phyloP scores from a whole-genome alignment of 495 filamentous ascomycete species.

The Gamarada debralockiae region DNA sequence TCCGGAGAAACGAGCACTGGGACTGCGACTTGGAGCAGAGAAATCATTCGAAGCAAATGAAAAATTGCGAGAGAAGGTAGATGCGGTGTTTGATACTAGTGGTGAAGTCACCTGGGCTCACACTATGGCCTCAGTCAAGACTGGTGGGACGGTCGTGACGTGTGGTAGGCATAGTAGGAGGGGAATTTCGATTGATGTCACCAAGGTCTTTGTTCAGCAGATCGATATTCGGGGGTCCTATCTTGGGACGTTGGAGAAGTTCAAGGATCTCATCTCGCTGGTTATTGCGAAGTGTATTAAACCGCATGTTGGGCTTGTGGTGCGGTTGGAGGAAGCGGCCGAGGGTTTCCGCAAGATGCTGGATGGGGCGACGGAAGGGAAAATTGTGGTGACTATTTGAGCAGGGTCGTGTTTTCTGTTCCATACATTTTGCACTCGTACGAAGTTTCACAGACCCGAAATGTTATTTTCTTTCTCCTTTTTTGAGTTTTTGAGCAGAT shows the following conservation, averaged over 20 bases:
- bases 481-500: too few species aligned
- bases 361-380: constrained; percentile 11
- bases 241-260: constrained; percentile 9
- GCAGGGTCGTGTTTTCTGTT: too few species aligned
- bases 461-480: too few species aligned
- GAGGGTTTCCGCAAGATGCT: constrained; percentile 12
- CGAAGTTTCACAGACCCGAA: too few species aligned
- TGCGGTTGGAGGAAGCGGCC: constrained; percentile 2
- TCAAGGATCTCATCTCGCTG: constrained; percentile 14
- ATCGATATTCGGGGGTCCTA: constrained; percentile 8
- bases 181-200: not conserved
- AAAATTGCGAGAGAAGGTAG: constrained; percentile 8
- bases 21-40: constrained; percentile 6
- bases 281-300: constrained; percentile 10
- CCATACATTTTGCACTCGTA: too few species aligned
- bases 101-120: constrained; percentile 7
- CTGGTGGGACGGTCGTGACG: constrained; percentile 12
- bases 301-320: constrained; percentile 12
- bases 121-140: constrained; percentile 5
- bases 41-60: constrained; percentile 4
- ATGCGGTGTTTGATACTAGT: constrained; percentile 17
- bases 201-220: constrained; percentile 10
- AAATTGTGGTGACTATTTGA: constrained; percentile 14
- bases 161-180: constrained; percentile 10
- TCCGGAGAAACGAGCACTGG: constrained; percentile 19